phyloP scores from a whole-genome alignment of 2,329 filamentous ascomycete species.

The Fusarium coicis region DNA sequence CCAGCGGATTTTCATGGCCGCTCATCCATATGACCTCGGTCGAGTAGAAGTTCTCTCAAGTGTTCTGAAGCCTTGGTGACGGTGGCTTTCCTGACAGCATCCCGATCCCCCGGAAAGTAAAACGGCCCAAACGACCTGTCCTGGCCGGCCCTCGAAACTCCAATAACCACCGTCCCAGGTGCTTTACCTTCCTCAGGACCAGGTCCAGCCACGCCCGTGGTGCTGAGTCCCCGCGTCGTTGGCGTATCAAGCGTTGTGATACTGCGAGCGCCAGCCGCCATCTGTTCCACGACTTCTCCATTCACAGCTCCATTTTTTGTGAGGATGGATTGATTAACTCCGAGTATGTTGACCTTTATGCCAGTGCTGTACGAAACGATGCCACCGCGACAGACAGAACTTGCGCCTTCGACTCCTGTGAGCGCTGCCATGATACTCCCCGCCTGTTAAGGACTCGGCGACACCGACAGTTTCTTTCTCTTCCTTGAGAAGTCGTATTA shows the following conservation, averaged over 20 bases:
- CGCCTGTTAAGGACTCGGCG: conserved; percentile 49
- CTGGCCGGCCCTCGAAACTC: conserved; percentile 6
- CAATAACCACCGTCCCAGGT: conserved; percentile 30
- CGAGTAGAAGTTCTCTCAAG: conserved; percentile 9
- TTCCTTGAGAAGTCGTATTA: conserved; percentile 23
- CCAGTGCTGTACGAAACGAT: conserved; percentile 48
- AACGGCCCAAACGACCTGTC: conserved; percentile 22
- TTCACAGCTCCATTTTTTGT: conserved; percentile 21
- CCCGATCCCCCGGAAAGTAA: conserved; percentile 21
- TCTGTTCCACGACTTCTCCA: conserved; percentile 35
- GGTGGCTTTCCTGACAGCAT: conserved; percentile 9
- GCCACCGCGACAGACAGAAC: conserved; percentile 48
- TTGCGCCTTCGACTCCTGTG: conserved; percentile 46
- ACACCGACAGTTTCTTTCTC: conserved; percentile 44
- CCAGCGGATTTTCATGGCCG: background rate
- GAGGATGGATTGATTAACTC: conserved; percentile 25
- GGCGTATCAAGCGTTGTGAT: conserved; percentile 21
- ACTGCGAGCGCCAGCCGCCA: conserved; percentile 25
- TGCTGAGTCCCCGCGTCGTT: conserved; percentile 37
- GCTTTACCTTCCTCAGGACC: conserved; percentile 27
- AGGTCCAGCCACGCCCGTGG: conserved; percentile 25
- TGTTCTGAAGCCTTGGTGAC: conserved; percentile 12
- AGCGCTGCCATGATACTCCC: conserved; percentile 46
- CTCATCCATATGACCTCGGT: background rate
- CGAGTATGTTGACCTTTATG: conserved; percentile 45